Evolutionary conservation across 352 stramenopile species (phyloP), one percentile per base, ranked within the genome.

Genomic region (Pythium folliculosum): DNA sequence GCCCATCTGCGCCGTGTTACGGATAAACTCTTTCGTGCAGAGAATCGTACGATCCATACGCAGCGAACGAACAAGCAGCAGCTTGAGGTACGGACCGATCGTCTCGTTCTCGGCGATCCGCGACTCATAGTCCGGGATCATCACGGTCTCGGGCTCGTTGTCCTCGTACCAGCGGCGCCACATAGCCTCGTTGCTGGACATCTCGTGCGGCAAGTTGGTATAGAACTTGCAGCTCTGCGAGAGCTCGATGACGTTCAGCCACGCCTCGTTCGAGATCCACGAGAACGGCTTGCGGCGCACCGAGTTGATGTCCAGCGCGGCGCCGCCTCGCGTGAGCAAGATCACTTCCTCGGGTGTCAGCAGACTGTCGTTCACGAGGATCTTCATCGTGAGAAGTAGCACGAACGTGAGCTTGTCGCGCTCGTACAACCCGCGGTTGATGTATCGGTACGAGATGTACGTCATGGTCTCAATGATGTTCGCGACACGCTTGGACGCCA

Each of bases 381-480:
- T 99, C 83, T 99, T 99, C 76, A 99, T 88, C 1, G 97, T 99
- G 25, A 99, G 73, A 16, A 99, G 76, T 38, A 99, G 72, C 22
- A 99, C 84, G 75, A 99, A 99, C 44, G 97, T 99, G 19, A 99
- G 83, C 80, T 99, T 99, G 80, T 99, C 95, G 68, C 95, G 87
- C 67, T 99, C 97, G 74, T 99, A 99, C 2, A 99, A 77, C 0
- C 97, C 97, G 40, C 96, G 94, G 68, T 99, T 99, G 70, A 99
- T 97, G 82, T 99, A 99, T 21, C 97, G 94, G 77, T 99, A 99
- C 60, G 95, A 97, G 73, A 98, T 95, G 77, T 99, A 99, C 27
- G 97, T 99, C 97, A 99, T 98, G 25, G 93, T 98, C 55, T 99
- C 96, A 73, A 99, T 99, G 70, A 99, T 99, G 71, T 99, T 99